Evolutionary conservation across 352 stramenopile species (phyloP), one percentile per base, ranked within the genome.

Genomic region (Thalassiosira oceanica): DNA sequence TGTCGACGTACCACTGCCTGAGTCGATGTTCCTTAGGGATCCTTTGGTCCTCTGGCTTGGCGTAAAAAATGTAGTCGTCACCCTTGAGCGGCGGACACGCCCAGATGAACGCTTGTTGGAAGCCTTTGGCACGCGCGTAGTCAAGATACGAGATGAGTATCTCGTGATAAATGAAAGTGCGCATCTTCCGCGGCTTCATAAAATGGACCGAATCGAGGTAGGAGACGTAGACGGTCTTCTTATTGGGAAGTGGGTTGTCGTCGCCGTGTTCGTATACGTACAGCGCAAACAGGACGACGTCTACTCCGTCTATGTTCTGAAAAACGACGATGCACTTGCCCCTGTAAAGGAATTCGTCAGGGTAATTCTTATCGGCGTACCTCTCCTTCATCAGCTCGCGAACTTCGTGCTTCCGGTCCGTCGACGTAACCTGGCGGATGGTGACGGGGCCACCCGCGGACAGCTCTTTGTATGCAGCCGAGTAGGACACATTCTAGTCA

Each of bases 31-130:
- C 97, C 69, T 97, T 97, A 0, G 97, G 97, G 3, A 96, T 99
- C 85, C 98, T 98, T 75, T 99, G 97, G 18, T 97, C 87, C 63
- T 98, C 91, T 2, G 97, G 97, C 76, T 99, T 97, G 58, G 95
- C 98, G 69, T 99, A 99, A 65, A 99, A 92, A 49, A 99, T 99
- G 76, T 99, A 99, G 74, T 99, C 97, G 66, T 99, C 97, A 13
- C 97, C 96, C 74, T 98, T 98, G 5, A 98, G 81, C 13, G 97
- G 97, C 11, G 97, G 97, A 85, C 97, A 99, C 15, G 96, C 96
- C 97, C 97, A 99, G 61, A 99, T 93, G 78, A 99, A 97, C 24
- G 95, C 97, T 24, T 96, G 98, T 57, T 97, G 88, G 75, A 98
- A 99, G 3, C 97, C 97, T 36, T 95, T 91, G 31, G 94, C 79